Base-by-base conservation (phyloP, 208 protist species). In the Wallacemonas sp. region DNA sequence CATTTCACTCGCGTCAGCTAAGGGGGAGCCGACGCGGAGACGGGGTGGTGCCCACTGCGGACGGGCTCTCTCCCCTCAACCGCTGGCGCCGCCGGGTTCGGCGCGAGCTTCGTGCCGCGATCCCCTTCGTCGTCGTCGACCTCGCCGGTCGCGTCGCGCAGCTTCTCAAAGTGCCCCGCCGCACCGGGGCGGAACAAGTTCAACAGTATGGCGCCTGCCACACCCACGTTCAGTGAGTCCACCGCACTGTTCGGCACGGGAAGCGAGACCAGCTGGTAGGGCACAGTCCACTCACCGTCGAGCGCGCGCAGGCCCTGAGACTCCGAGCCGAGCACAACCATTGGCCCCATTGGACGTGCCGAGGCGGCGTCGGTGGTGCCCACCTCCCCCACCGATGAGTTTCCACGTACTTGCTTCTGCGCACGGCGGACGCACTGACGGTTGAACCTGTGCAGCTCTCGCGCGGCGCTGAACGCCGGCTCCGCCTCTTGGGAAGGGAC, bases 301-400 rank as follows among this genome's bases (percentile, higher is more conserved):
- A 91, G 61, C 17, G 59, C 64, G 13, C 63, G 60, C 57, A 95
- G 68, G 2, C 89, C 89, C 38, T 83, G 68, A 33, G 83, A 71
- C 70, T 95, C 89, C n/a, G 80, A 85, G 41, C 89, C 89, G 12
- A 95, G 72, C 41, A 95, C 70, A 27, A 95, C 46, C 71, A 95
- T 80, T 4, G 89, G 79, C 3, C 81, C 84, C 10, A 83, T 58
- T 26, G 44, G 69, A 44, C 63, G 27, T 53, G 44, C 39, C 67
- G 38, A 3, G 63, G 19, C 12, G 57, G 19, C 46, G 26, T 29
- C 57, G 2, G n/a, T n/a, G n/a, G n/a, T n/a, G n/a, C n/a, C n/a
- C n/a, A n/a, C n/a, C n/a, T n/a, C n/a, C n/a, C n/a, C n/a, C n/a
- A n/a, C n/a, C n/a, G n/a, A n/a, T n/a, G n/a, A n/a, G n/a, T n/a